Conservation (phyloP, 2,329 filamentous ascomycete genomes). For the Nothopassalora personata region DNA sequence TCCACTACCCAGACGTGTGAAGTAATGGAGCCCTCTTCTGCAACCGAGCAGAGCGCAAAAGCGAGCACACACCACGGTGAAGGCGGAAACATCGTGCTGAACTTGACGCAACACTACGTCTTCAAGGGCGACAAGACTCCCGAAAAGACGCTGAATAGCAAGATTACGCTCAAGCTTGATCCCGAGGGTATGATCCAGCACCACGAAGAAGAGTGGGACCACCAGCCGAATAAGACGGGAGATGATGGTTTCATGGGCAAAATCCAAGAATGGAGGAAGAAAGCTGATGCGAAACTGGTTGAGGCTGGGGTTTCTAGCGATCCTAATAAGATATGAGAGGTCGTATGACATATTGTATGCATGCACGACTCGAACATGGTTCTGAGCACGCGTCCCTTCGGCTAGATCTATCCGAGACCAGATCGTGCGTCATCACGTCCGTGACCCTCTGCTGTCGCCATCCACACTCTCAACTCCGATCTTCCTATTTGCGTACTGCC, state of each 20-base stretch:
- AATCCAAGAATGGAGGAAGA: constrained; percentile 26
- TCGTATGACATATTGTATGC: neutral
- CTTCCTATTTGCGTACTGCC: neutral
- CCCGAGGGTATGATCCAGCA: constrained; percentile 22
- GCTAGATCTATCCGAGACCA: neutral
- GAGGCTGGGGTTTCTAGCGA: constrained; percentile 22
- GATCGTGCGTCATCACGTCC: neutral
- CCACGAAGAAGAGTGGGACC: constrained; percentile 29
- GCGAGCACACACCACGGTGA: constrained; percentile 10
- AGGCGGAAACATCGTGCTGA: constrained; percentile 18
- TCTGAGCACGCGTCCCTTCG: neutral
- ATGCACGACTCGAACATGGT: neutral
- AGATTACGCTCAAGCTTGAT: constrained; percentile 25
- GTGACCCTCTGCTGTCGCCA: neutral
- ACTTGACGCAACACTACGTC: constrained; percentile 27
- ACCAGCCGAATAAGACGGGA: constrained; percentile 23
- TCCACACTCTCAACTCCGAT: neutral
- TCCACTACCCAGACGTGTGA: constrained; percentile 21
- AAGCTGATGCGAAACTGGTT: constrained; percentile 25
- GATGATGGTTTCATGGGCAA: constrained; percentile 29
- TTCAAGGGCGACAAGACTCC: constrained; percentile 27
- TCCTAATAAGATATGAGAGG: constrained; percentile 17
- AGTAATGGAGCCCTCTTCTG: constrained; percentile 14
- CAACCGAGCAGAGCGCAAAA: constrained; percentile 5
- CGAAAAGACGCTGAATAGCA: constrained; percentile 25